Evolutionary conservation across 208 protist species (phyloP).

Genomic region (Blechomonas ayalai): DNA sequence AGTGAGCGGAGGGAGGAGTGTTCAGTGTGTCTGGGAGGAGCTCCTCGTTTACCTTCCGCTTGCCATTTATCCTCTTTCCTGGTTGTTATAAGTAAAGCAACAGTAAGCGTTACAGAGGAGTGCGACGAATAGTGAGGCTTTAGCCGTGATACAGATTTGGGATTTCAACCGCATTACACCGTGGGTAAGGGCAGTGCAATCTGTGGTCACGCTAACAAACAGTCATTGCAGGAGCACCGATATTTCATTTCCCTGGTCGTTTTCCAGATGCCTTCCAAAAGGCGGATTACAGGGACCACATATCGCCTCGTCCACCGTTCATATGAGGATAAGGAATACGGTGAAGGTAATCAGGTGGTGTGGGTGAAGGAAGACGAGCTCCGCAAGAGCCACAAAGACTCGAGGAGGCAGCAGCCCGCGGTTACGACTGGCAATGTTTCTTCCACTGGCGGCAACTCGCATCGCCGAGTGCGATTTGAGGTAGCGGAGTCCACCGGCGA

Average conservation of each 20-base stretch:
- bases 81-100: neutral
- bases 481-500: too few relatives aligned
- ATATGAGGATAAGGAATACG: constrained; percentile 31
- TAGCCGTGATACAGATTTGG: neutral
- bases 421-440: too few relatives aligned
- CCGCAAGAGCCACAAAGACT: too few relatives aligned
- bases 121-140: too few relatives aligned
- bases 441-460: too few relatives aligned
- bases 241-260: too few relatives aligned
- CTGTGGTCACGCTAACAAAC: neutral
- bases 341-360: constrained; percentile 16
- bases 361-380: constrained; percentile 67
- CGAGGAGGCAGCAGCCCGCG: too few relatives aligned
- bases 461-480: too few relatives aligned
- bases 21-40: neutral
- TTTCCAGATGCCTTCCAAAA: constrained; percentile 19
- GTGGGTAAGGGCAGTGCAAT: neutral
- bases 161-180: neutral
- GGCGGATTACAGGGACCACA: constrained; percentile 19
- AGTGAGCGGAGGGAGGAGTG: too few relatives aligned
- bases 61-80: neutral
- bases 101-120: too few relatives aligned
- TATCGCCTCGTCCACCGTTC: constrained; percentile 71
- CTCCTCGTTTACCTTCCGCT: neutral
- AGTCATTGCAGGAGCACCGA: too few relatives aligned